Conservation (phyloP, 2,329 filamentous ascomycete genomes). For the Trichoderma sp. region DNA sequence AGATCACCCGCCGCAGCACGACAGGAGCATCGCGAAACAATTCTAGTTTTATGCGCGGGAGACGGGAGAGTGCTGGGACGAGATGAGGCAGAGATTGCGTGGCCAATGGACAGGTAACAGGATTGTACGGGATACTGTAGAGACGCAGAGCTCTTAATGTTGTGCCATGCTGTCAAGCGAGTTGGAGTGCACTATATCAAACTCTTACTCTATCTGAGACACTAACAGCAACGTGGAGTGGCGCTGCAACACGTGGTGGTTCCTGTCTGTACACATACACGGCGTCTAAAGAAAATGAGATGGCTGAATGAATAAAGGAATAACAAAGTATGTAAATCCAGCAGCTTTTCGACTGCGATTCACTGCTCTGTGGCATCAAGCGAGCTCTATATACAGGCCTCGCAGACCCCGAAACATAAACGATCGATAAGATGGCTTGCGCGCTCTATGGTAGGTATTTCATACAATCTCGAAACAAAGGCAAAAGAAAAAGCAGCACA, state of each 20-base stretch:
- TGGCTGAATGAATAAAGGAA: background rate
- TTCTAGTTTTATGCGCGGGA: background rate
- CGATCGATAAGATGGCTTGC: background rate
- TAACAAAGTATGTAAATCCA: background rate
- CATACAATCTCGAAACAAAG: background rate
- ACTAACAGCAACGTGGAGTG: background rate
- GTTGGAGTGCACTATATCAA: background rate
- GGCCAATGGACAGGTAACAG: background rate
- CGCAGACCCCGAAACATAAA: background rate
- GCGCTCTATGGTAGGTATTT: constrained; percentile 12
- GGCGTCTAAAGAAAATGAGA: no score
- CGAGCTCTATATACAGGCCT: background rate
- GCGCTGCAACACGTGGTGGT: no score
- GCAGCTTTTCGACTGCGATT: background rate
- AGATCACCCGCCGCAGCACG: background rate
- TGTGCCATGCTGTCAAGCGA: no score
- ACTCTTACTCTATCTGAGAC: no score
- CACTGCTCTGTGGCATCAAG: background rate
- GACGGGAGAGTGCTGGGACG: background rate
- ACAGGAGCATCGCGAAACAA: background rate
- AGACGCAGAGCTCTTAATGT: no score
- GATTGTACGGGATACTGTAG: no score
- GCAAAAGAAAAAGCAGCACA: no score
- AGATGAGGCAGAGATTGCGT: background rate
- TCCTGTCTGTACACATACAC: no score